phyloP scores from a whole-genome alignment of 257 asterid genomes.

The Plectranthus barbatus region DNA sequence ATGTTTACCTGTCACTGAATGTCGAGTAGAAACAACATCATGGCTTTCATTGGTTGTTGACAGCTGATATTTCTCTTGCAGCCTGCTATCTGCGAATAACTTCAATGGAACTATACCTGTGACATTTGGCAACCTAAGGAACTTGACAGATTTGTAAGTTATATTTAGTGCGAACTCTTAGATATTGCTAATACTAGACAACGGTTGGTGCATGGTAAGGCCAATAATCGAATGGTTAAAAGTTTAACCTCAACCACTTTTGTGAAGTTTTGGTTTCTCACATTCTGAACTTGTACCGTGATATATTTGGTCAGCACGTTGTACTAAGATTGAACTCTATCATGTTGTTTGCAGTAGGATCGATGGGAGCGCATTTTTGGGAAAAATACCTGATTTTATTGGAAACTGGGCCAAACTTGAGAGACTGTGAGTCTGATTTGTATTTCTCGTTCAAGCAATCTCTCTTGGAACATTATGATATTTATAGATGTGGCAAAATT shows the following conservation, averaged over 20 bases:
- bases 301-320: background rate
- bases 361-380: constrained; percentile 58
- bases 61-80: constrained; percentile 29
- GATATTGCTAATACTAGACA: background rate
- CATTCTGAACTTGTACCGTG: background rate
- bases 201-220: background rate
- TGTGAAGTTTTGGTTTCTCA: too few relatives aligned
- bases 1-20: background rate
- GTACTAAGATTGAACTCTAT: background rate
- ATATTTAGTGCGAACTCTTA: background rate
- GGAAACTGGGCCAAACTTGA: constrained; percentile 61
- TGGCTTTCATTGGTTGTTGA: constrained; percentile 8
- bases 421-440: constrained; percentile 48
- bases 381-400: constrained; percentile 67
- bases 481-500: background rate
- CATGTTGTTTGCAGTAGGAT: constrained; percentile 64
- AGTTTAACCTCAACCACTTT: too few relatives aligned
- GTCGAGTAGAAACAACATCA: background rate
- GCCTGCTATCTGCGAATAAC: constrained; percentile 70
- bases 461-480: background rate
- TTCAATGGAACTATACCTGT: constrained; percentile 69
- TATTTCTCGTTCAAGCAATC: background rate
- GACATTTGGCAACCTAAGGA: constrained; percentile 43
- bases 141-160: constrained; percentile 84
- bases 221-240: too few relatives aligned